Base-by-base conservation (phyloP, 768 basidiomycete genomes). In the Suillus plorans region DNA sequence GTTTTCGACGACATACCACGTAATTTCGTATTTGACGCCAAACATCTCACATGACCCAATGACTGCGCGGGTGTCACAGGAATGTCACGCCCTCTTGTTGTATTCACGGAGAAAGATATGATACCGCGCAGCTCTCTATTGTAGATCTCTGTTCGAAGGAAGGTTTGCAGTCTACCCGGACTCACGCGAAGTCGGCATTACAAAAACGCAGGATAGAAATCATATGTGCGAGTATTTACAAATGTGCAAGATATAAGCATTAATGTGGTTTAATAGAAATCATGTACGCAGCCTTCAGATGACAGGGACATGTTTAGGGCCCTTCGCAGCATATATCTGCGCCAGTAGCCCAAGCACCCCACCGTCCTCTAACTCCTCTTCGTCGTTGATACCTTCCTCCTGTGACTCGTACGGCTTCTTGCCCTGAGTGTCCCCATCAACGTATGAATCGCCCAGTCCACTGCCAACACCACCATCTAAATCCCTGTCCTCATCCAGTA, bases 301-400 rank as follows among this genome's bases (percentile, higher is more conserved):
- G 22, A 82, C 80, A 53, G 83, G 79, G 6, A 80, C 77, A 62
- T 82, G 81, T 63, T 81, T 83, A 56, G 86, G 66, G 1, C 67
- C 85, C 66, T 79, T 81, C 69, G 84, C 80, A 55, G 84, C 87
- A 76, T 96, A 94, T 60, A 97, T 95, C 80, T 96, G 90, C 50
- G 92, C 90, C 70, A 97, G 73, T 67, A 97, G 72, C 25, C 92
- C 93, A 66, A 97, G 78, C 67, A 97, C 89, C 20, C 95, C 95
- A 0, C 86, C 92, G 76, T 95, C 93, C 70, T 86, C 86, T 67
- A 91, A 71, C 22, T 77, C 81, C 31, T 89, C 89, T 5, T 89
- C 91, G 13, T 87, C 87, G 53, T 89, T 82, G 18, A 72, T 72
- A 18, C 84, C 85, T 16, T 81, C 81, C 59, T 83, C 84, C 56